Conservation (phyloP, 2,329 filamentous ascomycete species). For the Diaporthe destruens region DNA sequence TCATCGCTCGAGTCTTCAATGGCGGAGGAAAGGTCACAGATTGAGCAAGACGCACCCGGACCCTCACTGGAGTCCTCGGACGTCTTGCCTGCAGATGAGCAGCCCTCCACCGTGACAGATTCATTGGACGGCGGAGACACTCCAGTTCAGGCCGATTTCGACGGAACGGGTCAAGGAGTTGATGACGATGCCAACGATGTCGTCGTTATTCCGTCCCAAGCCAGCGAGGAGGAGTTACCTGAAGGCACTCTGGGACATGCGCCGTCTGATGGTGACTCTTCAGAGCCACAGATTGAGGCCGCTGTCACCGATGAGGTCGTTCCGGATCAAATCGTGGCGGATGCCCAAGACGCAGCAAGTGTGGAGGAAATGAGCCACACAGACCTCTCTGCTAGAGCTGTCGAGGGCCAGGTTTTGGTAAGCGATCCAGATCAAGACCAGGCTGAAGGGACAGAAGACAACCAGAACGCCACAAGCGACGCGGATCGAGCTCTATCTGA, state of each 20-base stretch:
- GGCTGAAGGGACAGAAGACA: neutral
- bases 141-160: neutral
- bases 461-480: neutral
- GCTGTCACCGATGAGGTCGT: neutral
- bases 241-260: neutral
- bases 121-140: neutral
- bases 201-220: neutral
- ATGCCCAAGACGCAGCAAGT: neutral
- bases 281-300: neutral
- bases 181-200: neutral
- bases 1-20: neutral
- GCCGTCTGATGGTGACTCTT: neutral
- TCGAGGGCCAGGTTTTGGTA: neutral
- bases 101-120: neutral
- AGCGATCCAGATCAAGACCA: neutral
- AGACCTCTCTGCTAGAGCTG: neutral
- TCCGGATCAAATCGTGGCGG: neutral
- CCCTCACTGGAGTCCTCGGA: slow-evolving; percentile 22
- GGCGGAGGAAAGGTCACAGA: neutral
- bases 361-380: neutral
- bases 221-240: neutral
- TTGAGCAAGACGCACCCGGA: slow-evolving; percentile 9
- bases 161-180: neutral
- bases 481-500: neutral
- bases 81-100: slow-evolving; percentile 6